Conservation (phyloP, 2,329 filamentous ascomycete species). For the Monilinia vaccinii-corymbosi region DNA sequence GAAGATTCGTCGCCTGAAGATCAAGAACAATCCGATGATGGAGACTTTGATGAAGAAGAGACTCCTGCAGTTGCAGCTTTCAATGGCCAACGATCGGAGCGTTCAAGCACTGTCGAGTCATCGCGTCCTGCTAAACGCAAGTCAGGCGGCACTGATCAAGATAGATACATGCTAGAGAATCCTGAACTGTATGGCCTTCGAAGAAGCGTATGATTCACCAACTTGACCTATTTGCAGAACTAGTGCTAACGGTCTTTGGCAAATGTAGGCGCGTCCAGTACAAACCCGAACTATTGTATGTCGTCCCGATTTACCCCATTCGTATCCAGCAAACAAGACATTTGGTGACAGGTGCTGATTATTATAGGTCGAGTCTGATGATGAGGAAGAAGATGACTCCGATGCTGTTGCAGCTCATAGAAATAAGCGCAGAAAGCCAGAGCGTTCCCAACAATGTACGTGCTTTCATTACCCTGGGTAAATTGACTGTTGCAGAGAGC, state of each 20-base stretch:
- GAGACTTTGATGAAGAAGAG: constrained; percentile 66
- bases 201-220: constrained; percentile 62
- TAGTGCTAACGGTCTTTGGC: constrained; percentile 16
- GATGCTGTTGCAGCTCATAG: constrained; percentile 54
- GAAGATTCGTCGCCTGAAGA: constrained; percentile 27
- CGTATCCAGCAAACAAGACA: background rate
- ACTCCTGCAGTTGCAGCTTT: constrained; percentile 42
- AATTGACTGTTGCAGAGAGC: constrained; percentile 15
- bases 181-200: constrained; percentile 91
- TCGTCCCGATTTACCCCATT: constrained; percentile 14
- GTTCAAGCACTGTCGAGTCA: constrained; percentile 62
- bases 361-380: constrained; percentile 46
- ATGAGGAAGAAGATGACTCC: constrained; percentile 60
- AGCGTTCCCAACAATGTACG: constrained; percentile 55
- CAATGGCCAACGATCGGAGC: constrained; percentile 40
- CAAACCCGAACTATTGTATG: constrained; percentile 47
- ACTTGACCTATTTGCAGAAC: background rate
- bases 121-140: constrained; percentile 66
- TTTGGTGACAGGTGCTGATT: constrained; percentile 14
- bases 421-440: constrained; percentile 59
- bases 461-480: constrained; percentile 13
- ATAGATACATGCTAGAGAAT: constrained; percentile 73
- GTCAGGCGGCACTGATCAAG: constrained; percentile 57
- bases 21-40: constrained; percentile 54
- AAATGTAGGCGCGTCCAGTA: constrained; percentile 42